Evolutionary conservation across 257 asterid species (phyloP).

Genomic region (Scutellaria minor): DNA sequence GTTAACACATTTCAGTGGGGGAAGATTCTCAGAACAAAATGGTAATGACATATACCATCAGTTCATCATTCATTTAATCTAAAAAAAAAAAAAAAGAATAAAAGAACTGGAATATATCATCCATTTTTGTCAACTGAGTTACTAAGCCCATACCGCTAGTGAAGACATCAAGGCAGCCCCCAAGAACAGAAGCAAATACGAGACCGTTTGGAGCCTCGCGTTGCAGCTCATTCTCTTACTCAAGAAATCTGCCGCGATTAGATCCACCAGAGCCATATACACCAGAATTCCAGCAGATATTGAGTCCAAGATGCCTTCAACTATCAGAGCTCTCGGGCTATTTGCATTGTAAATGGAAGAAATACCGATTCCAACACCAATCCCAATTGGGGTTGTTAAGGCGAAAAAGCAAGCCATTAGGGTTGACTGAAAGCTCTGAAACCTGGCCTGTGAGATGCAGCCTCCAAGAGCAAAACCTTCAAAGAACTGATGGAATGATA

Average conservation of each 20-base stretch:
- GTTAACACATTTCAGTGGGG: neutral
- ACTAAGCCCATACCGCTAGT: conserved; percentile 81
- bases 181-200: conserved; percentile 74
- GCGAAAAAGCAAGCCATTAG: conserved; percentile 91
- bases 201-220: conserved; percentile 70
- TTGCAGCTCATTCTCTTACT: conserved; percentile 95
- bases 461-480: conserved; percentile 97
- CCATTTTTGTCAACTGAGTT: neutral
- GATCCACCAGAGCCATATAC: conserved; percentile 90
- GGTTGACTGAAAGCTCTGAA: conserved; percentile 58
- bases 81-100: neutral
- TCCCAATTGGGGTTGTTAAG: conserved; percentile 83
- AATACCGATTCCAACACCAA: conserved; percentile 65
- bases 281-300: conserved; percentile 93
- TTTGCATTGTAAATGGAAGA: conserved; percentile 70
- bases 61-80: conserved; percentile 10
- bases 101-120: neutral
- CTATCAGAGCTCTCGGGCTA: conserved; percentile 73
- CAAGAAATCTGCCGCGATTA: conserved; percentile 94
- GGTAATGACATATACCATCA: conserved; percentile 22
- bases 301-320: conserved; percentile 80
- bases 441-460: conserved; percentile 87
- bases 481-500: conserved; percentile 89
- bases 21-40: conserved; percentile 25
- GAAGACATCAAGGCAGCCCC: conserved; percentile 90